Evolutionary conservation across 2,329 filamentous ascomycete species (phyloP).

Genomic region (Penicillium sp.): DNA sequence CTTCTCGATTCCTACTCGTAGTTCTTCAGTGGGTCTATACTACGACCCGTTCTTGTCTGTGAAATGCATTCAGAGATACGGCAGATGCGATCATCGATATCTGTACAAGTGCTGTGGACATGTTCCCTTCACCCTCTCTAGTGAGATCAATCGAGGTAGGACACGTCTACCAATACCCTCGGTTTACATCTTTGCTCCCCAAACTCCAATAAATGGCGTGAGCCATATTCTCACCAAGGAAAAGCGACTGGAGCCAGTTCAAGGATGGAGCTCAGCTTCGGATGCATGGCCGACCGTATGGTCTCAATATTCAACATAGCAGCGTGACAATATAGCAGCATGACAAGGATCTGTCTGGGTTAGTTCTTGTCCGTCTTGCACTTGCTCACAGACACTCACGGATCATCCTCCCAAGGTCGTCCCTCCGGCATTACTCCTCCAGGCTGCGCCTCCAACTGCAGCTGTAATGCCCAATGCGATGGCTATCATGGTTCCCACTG

Average conservation of each 20-base stretch:
- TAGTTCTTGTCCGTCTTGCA: neutral
- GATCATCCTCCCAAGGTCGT: constrained; percentile 21
- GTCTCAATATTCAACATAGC: neutral
- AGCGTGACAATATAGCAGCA: neutral
- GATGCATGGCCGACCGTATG: neutral
- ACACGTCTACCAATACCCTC: neutral
- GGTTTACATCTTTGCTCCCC: neutral
- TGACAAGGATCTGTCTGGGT: constrained; percentile 5
- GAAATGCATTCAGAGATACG: neutral
- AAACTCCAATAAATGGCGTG: neutral
- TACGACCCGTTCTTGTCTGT: neutral
- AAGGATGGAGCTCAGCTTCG: neutral
- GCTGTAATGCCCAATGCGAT: constrained; percentile 44
- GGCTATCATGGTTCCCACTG: constrained; percentile 42
- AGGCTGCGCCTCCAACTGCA: constrained; percentile 43
- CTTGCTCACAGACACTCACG: constrained; percentile 6
- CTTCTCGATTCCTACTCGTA: neutral
- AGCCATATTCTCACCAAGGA: neutral
- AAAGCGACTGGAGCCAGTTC: neutral
- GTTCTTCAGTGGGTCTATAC: neutral
- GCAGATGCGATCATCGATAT: neutral
- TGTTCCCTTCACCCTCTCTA: neutral
- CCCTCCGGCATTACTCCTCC: constrained; percentile 34
- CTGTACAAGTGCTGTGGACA: neutral
- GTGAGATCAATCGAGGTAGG: neutral